Base-by-base conservation (phyloP, 176 grass and related monocot species). In the Carex myosuroides region DNA sequence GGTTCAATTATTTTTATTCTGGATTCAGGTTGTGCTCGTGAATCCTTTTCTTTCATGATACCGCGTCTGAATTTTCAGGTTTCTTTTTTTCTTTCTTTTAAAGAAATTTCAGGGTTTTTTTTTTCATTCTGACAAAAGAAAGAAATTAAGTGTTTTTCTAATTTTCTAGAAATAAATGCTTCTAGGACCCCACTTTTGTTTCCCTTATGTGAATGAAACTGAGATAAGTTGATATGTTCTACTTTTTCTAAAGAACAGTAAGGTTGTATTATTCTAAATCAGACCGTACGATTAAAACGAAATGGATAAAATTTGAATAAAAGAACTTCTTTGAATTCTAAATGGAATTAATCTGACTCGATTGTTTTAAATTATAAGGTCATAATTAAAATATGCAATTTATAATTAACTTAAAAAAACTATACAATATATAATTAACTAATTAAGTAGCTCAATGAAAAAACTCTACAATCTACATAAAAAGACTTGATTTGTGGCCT, bases 21-120 rank as follows among this genome's bases (percentile, higher is more conserved):
- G 9, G 46, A 48, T 10, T 44, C 41, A 44, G 29, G n/a, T 24
- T 74, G 42, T 55, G 18, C 44, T 0, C 7, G 50, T 78, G 50
- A 50, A 50, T 2, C n/a, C 72, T 5, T 39, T 39, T 39, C 37
- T 39, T 70, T 70, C 22, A 55, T 53, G 22, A 76, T 78, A 78
- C 24, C 13, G 52, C 48, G 52, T 78, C 73, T 33, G 46, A 78
- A 57, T 56, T 77, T 77, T 54, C 13, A 77, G 50, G 12, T 77
- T 78, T 78, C 56, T 20, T 52, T 75, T 75, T 48, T 48, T 11
- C 3, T 41, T 1, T 48, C 46, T 11, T 1, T 48, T 48, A 48
- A 48, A 48, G 46, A 78, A 56, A 56, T 77, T 77, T 54, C 22
- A 77, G 24, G 21, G 32, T 78, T 78, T 77, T 20, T 52, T 75